Evolutionary conservation across 2,329 filamentous ascomycete species (phyloP), one percentile per base, ranked within the genome.

Genomic region (Penicillium sp.): DNA sequence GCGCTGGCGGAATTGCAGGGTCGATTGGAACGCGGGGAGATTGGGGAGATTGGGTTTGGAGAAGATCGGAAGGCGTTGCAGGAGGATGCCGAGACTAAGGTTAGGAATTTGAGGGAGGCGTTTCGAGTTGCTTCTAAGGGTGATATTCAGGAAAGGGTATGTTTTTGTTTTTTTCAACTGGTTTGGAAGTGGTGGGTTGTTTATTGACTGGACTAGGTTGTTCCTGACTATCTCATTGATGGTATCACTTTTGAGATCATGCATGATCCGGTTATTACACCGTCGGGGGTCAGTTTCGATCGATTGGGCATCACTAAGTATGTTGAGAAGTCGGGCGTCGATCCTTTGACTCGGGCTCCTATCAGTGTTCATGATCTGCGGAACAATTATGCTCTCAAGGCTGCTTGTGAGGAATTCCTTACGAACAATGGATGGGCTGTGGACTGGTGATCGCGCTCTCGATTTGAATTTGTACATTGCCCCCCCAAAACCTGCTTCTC

Each of bases 201-300:
- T 47, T 29, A 10, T 60, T 66, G 25, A 66, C 47, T 27, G 27
- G 38, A 6, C 33, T 59, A 79, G 76, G 66, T 78, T 55, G 77
- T 81, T 5, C 79, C 79, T 2, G 78, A 81, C 57, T 75, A 79
- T 66, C 64, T 81, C 8, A 72, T 81, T 44, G 79, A 81, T 58
- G 74, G 74, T 8, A 80, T 81, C 60, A 77, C 76, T 0, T 81
- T 81, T 57, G 76, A 79, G 57, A 71, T 81, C 61, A 81, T 81
- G 79, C 78, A 81, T 59, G 79, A 81, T 59, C 79, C 79, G 5
- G 77, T 81, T 34, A 70, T 79, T 6, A 81, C 78, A 1, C 92
- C 89, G 68, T 92, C 89, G 1, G 94, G 94, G 13, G 90, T 92
- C 62, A 94, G 89, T 1, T 99, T 96, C 72, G 94, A 97, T 72